Base-by-base conservation (phyloP, 2,329 filamentous ascomycete species). In the Fusarium fracticaudum region DNA sequence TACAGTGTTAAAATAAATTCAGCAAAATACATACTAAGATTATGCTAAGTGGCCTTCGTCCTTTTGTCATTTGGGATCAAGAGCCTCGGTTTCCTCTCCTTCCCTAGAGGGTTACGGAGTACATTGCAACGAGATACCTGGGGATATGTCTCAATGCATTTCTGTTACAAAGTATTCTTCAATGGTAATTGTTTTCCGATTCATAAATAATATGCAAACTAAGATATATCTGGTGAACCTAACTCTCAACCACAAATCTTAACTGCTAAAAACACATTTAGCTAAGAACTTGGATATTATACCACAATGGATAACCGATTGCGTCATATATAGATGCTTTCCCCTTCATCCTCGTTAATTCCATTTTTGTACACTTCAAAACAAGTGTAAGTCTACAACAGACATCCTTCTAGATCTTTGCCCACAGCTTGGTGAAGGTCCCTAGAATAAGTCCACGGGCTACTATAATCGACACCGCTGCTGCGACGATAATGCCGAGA, bases 401-500 rank as follows among this genome's bases (percentile, higher is more conserved):
- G 13, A 29, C 6, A 11, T 15, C 26, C 26, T 17, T 12, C 40
- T 66, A 75, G 17, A 75, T 55, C 48, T 53, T 75, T 5, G 26
- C 47, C 18, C 31, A 24, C 6, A 75, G 33, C 5, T 8, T 51
- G 24, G 33, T 51, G n/a, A 62, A 72, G 17, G 48, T 66, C 13
- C 67, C 63, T 5, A 76, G 24, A 1, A 76, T 24, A 5, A 76
- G 18, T 18, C 69, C 58, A 13, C 79, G 65, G 5, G 73, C 78
- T 7, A 77, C 67, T 14, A 72, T 61, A 14, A 78, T 77, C 12
- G 68, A 76, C 8, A 80, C 41, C 4, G 71, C 69, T 1, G 82
- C 82, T 5, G 82, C 50, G 17, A 83, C 65, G 18, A 86, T 63
- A 4, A 86, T 76, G 1, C 79, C 84, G 7, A 85, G 80, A 70